Percentiles rank a stretch among this genome's conserved stretches.
phyloP scores from a whole-genome alignment of 345 rosid species.

The Pistacia integerrima region DNA sequence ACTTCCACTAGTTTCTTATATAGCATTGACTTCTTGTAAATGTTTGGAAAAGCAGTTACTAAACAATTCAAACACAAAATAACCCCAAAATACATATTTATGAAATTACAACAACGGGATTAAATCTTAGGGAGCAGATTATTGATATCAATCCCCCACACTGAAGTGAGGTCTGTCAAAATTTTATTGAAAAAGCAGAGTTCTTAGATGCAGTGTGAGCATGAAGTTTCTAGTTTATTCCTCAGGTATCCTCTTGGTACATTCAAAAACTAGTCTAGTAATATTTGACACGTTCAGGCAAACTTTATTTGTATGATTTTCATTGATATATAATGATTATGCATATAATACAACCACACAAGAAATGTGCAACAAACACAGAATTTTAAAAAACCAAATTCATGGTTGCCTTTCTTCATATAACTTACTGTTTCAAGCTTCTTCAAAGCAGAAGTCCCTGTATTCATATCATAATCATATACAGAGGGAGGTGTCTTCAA shows the following conservation, averaged over 20 bases:
- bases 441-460: constrained; percentile 71
- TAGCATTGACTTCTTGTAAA: background rate
- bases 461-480: constrained; percentile 82
- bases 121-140: background rate
- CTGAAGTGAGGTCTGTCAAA: background rate
- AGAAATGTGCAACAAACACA: background rate
- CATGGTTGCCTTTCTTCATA: background rate
- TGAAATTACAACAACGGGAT: background rate
- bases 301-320: background rate
- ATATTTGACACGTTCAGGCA: background rate
- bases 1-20: background rate
- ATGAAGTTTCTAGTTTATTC: background rate
- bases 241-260: background rate
- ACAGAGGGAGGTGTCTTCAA: constrained; percentile 80
- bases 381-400: background rate
- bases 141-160: background rate
- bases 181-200: background rate
- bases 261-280: too few relatives aligned
- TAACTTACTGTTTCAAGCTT: constrained; percentile 76
- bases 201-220: background rate
- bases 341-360: background rate
- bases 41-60: background rate
- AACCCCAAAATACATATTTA: background rate
- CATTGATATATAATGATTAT: background rate
- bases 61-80: background rate